A percentile compares a stretch with the other conserved stretches of the same genome.
These are phyloP conservation scores for Plasmodium reichenowi DNA, from an alignment of 169 alveolate species.

Conservation along the genomic window DNA sequence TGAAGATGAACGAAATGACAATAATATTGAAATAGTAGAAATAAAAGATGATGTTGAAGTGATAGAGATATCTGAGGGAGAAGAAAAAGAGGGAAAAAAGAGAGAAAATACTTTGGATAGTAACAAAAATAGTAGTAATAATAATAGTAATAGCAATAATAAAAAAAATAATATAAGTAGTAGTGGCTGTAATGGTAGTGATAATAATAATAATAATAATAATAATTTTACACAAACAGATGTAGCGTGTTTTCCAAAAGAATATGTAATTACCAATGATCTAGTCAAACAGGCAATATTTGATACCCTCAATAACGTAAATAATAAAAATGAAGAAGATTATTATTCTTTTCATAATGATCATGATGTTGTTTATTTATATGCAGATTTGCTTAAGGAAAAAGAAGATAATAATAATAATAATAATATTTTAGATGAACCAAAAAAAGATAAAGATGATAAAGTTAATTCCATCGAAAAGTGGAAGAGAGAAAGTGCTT, in stretches of 20 bases:
- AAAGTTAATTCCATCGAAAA: conserved; percentile 3
- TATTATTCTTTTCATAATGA: conserved; percentile 60
- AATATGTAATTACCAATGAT: conserved; percentile 47
- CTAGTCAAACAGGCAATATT: conserved; percentile 29
- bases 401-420: conserved; percentile 13
- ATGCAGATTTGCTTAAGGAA: conserved; percentile 25
- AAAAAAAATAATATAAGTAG: neutral
- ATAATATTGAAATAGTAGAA: neutral
- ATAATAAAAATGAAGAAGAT: conserved; percentile 30
- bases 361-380: conserved; percentile 62
- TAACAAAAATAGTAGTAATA: neutral
- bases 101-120: neutral
- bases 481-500: conserved; percentile 7
- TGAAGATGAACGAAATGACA: neutral
- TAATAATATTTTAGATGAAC: neutral
- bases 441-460: neutral
- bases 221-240: conserved; percentile 7
- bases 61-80: neutral
- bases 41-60: neutral
- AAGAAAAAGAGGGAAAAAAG: neutral
- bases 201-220: neutral
- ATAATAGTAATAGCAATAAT: neutral
- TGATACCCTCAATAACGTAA: conserved; percentile 21
- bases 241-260: neutral
- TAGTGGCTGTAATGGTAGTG: neutral